Evolutionary conservation across 208 protist genomes (phyloP).

Genomic region (Wallacemonas rigidus): DNA sequence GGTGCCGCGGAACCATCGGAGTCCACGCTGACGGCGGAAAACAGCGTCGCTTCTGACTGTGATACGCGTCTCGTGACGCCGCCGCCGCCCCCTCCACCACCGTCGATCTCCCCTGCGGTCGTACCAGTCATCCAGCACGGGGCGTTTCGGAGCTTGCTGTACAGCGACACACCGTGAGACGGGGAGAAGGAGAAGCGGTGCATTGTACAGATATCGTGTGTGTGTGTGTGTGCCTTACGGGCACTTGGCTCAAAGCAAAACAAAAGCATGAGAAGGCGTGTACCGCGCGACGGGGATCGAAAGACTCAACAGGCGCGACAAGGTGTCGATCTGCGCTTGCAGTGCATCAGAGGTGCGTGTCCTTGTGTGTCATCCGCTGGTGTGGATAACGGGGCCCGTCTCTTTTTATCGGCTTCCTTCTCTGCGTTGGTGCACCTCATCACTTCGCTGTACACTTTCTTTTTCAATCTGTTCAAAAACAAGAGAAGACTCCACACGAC

Average conservation of each 20-base stretch:
- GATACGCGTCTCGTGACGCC: too few relatives aligned
- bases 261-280: too few relatives aligned
- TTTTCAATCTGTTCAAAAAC: background rate
- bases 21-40: too few relatives aligned
- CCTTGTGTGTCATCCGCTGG: too few relatives aligned
- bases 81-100: background rate
- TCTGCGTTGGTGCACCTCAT: background rate
- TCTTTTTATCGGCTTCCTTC: background rate
- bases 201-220: background rate
- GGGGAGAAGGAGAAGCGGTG: background rate
- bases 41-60: too few relatives aligned
- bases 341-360: too few relatives aligned
- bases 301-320: too few relatives aligned
- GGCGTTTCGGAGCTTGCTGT: constrained; percentile 1
- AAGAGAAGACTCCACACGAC: too few relatives aligned
- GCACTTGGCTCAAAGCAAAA: too few relatives aligned
- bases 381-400: too few relatives aligned
- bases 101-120: background rate
- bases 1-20: background rate
- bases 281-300: too few relatives aligned
- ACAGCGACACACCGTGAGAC: constrained; percentile 13
- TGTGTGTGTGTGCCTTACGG: background rate
- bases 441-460: background rate
- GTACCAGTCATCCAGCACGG: background rate
- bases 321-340: too few relatives aligned